Percentiles rank a stretch among this genome's conserved stretches.
phyloP scores from a whole-genome alignment of 257 asterid species.

The Vinca minor region DNA sequence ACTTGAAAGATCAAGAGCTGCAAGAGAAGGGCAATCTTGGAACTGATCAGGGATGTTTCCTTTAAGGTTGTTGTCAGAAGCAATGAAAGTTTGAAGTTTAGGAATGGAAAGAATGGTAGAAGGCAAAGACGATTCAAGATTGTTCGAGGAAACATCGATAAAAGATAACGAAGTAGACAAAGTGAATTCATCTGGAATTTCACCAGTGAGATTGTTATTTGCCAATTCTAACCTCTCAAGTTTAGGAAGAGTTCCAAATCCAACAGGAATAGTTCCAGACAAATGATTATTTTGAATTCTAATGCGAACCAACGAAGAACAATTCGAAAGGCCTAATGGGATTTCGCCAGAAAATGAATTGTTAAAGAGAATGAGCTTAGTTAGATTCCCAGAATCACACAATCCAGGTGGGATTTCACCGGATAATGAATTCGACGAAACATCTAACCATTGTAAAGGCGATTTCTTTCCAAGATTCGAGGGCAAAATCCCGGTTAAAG shows the following conservation, averaged over 20 bases:
- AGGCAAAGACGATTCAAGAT: slow-evolving; percentile 32
- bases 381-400: slow-evolving; percentile 28
- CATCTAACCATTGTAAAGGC: slow-evolving; percentile 37
- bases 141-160: slow-evolving; percentile 41
- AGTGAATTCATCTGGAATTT: slow-evolving; percentile 42
- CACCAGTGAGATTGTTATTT: slow-evolving; percentile 35
- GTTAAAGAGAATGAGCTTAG: slow-evolving; percentile 34
- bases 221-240: slow-evolving; percentile 37
- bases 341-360: slow-evolving; percentile 39
- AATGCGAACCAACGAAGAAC: slow-evolving; percentile 32
- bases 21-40: slow-evolving; percentile 27
- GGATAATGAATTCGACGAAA: slow-evolving; percentile 37
- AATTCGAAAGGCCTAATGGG: slow-evolving; percentile 27
- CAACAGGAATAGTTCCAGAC: slow-evolving; percentile 36
- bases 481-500: slow-evolving; percentile 41
- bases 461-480: slow-evolving; percentile 36
- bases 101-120: slow-evolving; percentile 35
- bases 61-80: slow-evolving; percentile 27
- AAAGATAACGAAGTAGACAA: slow-evolving; percentile 32
- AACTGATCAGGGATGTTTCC: slow-evolving; percentile 38
- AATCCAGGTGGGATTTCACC: slow-evolving; percentile 39
- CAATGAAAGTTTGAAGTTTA: slow-evolving; percentile 31
- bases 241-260: slow-evolving; percentile 31
- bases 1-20: slow-evolving; percentile 33
- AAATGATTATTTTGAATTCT: slow-evolving; percentile 36